phyloP scores from a whole-genome alignment of 2,329 filamentous ascomycete genomes.

The Neofusicoccum laricinum region DNA sequence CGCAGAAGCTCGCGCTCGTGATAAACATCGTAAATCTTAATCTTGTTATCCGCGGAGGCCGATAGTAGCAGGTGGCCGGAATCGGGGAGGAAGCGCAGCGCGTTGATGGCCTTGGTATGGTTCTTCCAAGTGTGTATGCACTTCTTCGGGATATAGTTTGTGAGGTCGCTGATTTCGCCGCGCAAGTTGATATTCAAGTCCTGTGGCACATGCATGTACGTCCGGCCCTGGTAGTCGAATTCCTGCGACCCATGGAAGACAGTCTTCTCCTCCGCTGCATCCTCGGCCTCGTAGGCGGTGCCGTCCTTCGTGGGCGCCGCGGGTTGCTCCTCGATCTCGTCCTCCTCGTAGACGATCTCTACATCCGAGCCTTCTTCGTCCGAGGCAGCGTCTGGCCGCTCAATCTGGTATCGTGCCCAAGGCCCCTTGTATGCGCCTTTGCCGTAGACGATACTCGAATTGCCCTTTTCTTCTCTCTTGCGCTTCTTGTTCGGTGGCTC shows the following conservation, averaged over 20 bases:
- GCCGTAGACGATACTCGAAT: constrained; percentile 79
- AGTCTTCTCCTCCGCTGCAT: constrained; percentile 65
- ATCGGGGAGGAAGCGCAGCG: constrained; percentile 81
- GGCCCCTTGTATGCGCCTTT: constrained; percentile 87
- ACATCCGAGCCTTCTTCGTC: constrained; percentile 66
- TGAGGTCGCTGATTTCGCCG: constrained; percentile 74
- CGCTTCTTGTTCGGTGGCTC: constrained; percentile 64
- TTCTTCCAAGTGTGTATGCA: constrained; percentile 85
- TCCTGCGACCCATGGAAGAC: constrained; percentile 81
- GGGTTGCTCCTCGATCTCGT: constrained; percentile 61
- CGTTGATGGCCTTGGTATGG: constrained; percentile 77
- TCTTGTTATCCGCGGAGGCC: constrained; percentile 82
- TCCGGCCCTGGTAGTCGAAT: constrained; percentile 90
- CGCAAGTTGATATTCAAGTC: constrained; percentile 52
- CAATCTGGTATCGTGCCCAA: constrained; percentile 81
- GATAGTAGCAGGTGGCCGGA: constrained; percentile 88
- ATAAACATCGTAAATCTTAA: constrained; percentile 94
- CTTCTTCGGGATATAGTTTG: constrained; percentile 95
- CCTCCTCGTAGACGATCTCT: constrained; percentile 72
- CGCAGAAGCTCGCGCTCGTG: constrained; percentile 84
- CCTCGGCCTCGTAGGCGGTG: constrained; percentile 49
- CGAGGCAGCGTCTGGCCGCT: constrained; percentile 67
- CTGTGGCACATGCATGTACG: constrained; percentile 96
- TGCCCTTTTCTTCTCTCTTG: constrained; percentile 82
- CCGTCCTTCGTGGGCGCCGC: constrained; percentile 62